A percentile compares a stretch with the other conserved stretches of the same genome.
These are phyloP conservation scores for Boechera divaricarpa DNA, from an alignment of 345 rosid species.

Conservation along the genomic window DNA sequence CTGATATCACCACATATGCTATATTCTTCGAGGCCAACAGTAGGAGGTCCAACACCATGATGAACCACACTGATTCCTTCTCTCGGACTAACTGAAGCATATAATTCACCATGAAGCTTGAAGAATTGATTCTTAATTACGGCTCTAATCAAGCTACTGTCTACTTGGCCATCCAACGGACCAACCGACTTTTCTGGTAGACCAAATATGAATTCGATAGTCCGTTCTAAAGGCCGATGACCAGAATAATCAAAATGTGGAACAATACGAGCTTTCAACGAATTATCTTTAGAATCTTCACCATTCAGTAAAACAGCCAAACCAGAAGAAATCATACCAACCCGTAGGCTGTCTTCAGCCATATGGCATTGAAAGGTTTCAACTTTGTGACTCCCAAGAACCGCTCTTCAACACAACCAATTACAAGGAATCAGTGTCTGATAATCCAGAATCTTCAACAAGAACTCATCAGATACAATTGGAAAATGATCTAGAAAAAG, in stretches of 20 bases:
- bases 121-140: constrained; percentile 61
- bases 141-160: constrained; percentile 50
- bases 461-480: constrained; percentile 3
- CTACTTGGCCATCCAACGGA: constrained; percentile 56
- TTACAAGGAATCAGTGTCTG: constrained; percentile 25
- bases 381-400: too few relatives aligned
- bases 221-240: constrained; percentile 71
- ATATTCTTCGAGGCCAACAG: constrained; percentile 67
- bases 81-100: constrained; percentile 43
- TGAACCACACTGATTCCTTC: constrained; percentile 65
- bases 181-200: constrained; percentile 67
- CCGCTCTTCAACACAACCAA: constrained; percentile 24
- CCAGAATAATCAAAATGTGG: constrained; percentile 79
- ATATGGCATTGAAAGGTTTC: constrained; percentile 44
- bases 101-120: constrained; percentile 42
- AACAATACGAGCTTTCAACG: constrained; percentile 61
- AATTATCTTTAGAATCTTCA: constrained; percentile 64
- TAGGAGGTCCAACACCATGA: constrained; percentile 54
- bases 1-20: constrained; percentile 88
- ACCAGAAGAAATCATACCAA: constrained; percentile 82
- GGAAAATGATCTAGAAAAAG: constrained; percentile 15
- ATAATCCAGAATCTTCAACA: constrained; percentile 1
- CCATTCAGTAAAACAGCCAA: constrained; percentile 77
- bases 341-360: constrained; percentile 81
- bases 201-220: constrained; percentile 79